A percentile compares a stretch with the other conserved stretches of the same genome.
phyloP scores from a whole-genome alignment of 2,329 filamentous ascomycete species.

The Trichoderma aggressivum region DNA sequence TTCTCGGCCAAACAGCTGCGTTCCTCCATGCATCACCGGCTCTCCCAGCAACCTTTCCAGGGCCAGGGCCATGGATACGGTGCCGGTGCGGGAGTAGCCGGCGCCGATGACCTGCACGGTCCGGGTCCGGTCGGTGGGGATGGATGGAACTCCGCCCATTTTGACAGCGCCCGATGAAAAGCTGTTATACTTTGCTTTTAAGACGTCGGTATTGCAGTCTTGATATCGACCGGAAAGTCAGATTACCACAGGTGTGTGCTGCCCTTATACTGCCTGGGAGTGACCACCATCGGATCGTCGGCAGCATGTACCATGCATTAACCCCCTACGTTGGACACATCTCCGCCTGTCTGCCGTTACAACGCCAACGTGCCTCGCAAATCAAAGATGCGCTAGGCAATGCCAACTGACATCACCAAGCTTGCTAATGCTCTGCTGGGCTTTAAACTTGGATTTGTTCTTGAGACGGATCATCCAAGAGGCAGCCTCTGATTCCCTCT shows the following conservation, averaged over 20 bases:
- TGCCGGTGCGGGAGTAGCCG: conserved; percentile 37
- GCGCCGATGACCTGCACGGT: conserved; percentile 42
- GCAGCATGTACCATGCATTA: not conserved
- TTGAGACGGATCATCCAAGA: not conserved
- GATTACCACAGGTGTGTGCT: not conserved
- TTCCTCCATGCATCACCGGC: conserved; percentile 49
- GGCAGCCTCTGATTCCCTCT: not conserved
- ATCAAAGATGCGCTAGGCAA: not conserved
- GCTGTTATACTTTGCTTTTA: not conserved
- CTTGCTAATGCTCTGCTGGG: not conserved
- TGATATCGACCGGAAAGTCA: not conserved
- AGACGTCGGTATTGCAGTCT: not conserved
- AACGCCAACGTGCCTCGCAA: not conserved
- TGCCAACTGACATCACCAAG: not conserved
- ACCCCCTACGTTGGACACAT: not conserved
- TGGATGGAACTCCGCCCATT: conserved; percentile 31
- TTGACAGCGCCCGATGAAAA: not conserved
- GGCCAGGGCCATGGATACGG: conserved; percentile 45
- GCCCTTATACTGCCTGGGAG: not conserved
- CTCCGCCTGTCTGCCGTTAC: not conserved
- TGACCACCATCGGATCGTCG: not conserved
- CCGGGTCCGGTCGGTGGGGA: conserved; percentile 31
- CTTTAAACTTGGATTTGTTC: not conserved
- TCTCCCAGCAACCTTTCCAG: conserved; percentile 46
- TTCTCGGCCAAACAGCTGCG: conserved; percentile 34